Percentiles rank a stretch among this genome's conserved stretches.
These are phyloP conservation scores for Hortiboletus flavorubellus DNA, from an alignment of 768 basidiomycete species.

Conservation along the genomic window DNA sequence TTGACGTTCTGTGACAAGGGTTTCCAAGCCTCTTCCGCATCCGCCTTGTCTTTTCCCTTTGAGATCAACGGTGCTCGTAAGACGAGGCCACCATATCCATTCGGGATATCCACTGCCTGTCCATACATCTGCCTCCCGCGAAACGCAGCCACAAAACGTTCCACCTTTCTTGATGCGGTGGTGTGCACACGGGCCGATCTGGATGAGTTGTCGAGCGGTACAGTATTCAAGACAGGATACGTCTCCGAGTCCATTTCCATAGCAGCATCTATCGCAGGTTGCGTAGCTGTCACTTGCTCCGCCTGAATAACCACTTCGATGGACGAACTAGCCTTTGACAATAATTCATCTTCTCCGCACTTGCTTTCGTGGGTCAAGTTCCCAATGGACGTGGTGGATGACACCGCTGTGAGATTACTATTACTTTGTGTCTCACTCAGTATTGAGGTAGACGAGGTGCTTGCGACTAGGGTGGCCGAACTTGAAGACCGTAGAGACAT, in stretches of 20 bases:
- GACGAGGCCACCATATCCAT: conserved; percentile 67
- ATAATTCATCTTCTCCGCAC: background rate
- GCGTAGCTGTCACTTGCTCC: background rate
- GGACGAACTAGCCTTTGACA: background rate
- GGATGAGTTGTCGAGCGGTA: background rate
- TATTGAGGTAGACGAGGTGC: conserved; percentile 5
- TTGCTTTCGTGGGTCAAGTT: background rate
- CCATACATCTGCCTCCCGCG: conserved; percentile 76
- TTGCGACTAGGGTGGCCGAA: conserved; percentile 11
- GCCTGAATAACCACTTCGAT: background rate
- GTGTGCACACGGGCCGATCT: background rate
- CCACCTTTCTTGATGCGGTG: background rate
- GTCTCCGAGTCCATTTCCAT: conserved; percentile 10
- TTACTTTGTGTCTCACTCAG: conserved; percentile 1
- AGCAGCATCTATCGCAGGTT: background rate
- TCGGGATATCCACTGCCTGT: conserved; percentile 54
- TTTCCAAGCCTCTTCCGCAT: background rate
- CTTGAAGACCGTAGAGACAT: conserved; percentile 10
- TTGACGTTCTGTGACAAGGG: conserved; percentile 2
- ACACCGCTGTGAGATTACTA: background rate
- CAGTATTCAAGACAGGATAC: conserved; percentile 3
- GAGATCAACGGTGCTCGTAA: conserved; percentile 34
- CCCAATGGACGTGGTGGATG: conserved; percentile 8
- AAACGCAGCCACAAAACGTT: conserved; percentile 56
- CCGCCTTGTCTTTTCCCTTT: conserved; percentile 16